Base-by-base conservation (phyloP, 768 basidiomycete species). In the Calocybe gangraenosa region DNA sequence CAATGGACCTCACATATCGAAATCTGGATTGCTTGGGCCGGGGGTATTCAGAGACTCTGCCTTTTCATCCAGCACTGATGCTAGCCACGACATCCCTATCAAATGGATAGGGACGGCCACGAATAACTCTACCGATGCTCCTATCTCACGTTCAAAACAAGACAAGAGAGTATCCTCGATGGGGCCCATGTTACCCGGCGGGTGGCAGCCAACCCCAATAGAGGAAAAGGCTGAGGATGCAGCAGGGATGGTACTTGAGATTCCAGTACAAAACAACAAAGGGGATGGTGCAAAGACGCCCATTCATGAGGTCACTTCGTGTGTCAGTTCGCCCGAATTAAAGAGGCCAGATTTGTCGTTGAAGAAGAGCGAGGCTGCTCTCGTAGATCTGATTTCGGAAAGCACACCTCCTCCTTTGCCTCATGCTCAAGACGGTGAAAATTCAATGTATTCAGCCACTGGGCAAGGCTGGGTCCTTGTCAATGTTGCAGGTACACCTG, bases 41-140 rank as follows among this genome's bases (percentile, higher is more conserved):
- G 74, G 71, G 17, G 74, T 75, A 21, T 87, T 85, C 62, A 73
- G 85, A 37, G 83, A 86, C 55, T 86, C 86, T 21, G 74, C 71
- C 4, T 73, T 83, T 53, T 82, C 83, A 14, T 63, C 63, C 32
- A 69, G 60, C 39, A 75, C 66, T 39, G 75, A 67, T 30, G 62
- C 63, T 42, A 73, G 67, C 42, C 63, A 62, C 13, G 75, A 84
- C 23, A 66, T 78, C 33, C 78, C 82, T 2, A 77, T 82, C 41
- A 75, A 77, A 42, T 86, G 82, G 82, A 76, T 76, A 4, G 83
- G 82, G 3, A 38, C 25, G 25, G 11, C 11, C 11, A 5, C 25
- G 11, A 28, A 28, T 5, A 11, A 11, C 11, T 6, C 25, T 28
- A 28, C 5, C 11, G 25, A 28, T 28, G 25, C 25, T n/a, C n/a